Base-by-base conservation (phyloP, 2,329 filamentous ascomycete genomes). In the Pleurostoma richardsiae region DNA sequence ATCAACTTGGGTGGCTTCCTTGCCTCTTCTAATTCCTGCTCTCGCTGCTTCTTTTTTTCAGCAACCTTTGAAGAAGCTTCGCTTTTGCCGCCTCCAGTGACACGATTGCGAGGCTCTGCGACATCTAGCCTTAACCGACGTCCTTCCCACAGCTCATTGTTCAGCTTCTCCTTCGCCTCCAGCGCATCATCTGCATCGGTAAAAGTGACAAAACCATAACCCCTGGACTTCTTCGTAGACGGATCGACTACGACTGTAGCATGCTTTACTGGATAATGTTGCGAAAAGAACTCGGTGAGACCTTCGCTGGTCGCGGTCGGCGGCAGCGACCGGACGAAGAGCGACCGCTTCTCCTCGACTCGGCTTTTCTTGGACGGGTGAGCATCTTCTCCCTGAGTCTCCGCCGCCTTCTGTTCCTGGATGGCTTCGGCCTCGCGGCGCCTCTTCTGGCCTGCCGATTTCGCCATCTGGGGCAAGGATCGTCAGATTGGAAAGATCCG, bases 201-300 rank as follows among this genome's bases (percentile, higher is more conserved):
- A 59, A 99, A 94, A 3, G 94, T 97, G 48, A 99, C 92, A 67
- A 99, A 99, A 45, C 94, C 94, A 66, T 90, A 99, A 19, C 94
- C 92, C 62, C 89, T 86, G 10, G 90, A 96, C 56, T 84, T 74
- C 61, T 96, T 96, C 2, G 91, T 95, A 54, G 83, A 76, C 11
- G 87, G 83, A 63, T 99, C 92, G 47, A 86, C 71, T 38, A 99
- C 90, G 4, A 95, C 90, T n/a, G 87, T 88, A 44, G 94, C 92
- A 67, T 97, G 92, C 68, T 96, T 97, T 63, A 99, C 82, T 6
- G 95, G 91, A 59, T 89, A 97, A 49, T 90, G 87, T 64, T 96
- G 83, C 5, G 94, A 97, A 70, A 99, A 99, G 66, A 91, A 86
- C 49, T 90, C 85, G 49, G 90, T 88, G 52, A 99, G 76, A 45